phyloP scores from a whole-genome alignment of 2,329 filamentous ascomycete species.

The Diaporthe sp. region DNA sequence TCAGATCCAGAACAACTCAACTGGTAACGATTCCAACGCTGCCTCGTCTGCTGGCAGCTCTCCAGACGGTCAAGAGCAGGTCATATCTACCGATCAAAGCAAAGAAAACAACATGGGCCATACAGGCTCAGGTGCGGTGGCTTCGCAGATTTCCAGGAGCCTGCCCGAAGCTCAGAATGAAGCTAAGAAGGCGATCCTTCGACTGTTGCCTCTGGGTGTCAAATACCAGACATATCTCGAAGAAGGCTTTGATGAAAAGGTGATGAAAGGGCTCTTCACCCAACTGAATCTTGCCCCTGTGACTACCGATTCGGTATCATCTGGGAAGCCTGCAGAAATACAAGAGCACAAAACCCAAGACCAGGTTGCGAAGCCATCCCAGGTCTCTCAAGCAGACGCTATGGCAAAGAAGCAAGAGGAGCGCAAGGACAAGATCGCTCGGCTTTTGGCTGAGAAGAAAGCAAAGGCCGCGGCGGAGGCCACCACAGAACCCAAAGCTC shows the following conservation, averaged over 20 bases:
- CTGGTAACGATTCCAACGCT: neutral
- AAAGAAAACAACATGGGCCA: neutral
- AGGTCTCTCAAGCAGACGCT: constrained; percentile 34
- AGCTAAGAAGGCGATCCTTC: constrained; percentile 77
- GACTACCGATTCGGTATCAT: constrained; percentile 31
- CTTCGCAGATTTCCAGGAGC: constrained; percentile 46
- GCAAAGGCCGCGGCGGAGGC: constrained; percentile 60
- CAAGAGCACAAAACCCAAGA: constrained; percentile 14
- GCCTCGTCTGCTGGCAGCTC: neutral
- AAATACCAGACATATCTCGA: constrained; percentile 80
- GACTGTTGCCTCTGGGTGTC: constrained; percentile 76
- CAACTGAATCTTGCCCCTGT: constrained; percentile 73
- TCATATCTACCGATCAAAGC: neutral
- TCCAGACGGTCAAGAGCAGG: neutral
- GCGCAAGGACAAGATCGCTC: constrained; percentile 82
- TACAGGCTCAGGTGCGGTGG: neutral
- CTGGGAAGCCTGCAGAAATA: constrained; percentile 1
- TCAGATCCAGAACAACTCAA: neutral
- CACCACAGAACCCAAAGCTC: constrained; percentile 40
- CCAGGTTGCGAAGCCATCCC: constrained; percentile 1
- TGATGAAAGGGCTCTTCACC: constrained; percentile 76
- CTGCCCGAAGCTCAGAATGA: constrained; percentile 64
- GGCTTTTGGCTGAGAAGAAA: constrained; percentile 80
- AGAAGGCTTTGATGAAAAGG: constrained; percentile 76
- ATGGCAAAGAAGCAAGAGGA: constrained; percentile 65